Evolutionary conservation across 495 filamentous ascomycete species (phyloP), one percentile per base, ranked within the genome.

Genomic region (Xylaria curta): DNA sequence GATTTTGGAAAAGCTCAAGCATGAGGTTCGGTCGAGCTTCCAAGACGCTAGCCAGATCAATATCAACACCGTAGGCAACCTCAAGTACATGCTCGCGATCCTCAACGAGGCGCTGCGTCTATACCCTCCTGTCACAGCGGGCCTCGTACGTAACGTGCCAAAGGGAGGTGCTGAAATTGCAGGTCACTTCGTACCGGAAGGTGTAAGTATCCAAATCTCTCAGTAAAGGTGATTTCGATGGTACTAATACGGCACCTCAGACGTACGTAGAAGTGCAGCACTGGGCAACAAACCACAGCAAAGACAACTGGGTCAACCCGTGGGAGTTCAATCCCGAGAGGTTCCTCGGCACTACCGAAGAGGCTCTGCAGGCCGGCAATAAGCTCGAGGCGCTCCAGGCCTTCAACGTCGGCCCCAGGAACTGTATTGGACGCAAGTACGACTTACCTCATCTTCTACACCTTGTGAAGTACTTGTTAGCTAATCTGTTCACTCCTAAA

Each of bases 31-130:
- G 6, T 75, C 74, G 2, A 68, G 80, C 1, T 92, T 90, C 77
- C 78, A 74, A 7, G 81, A 68, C 46, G 80, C 79, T 19, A 81
- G 83, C 0, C 86, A 90, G 1, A 91, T 91, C 60, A 83, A 78
- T 3, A 77, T 86, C 58, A 72, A 73, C 3, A 77, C 73, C 5
- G 80, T 84, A 10, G 75, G 78, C 12, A 75, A 80, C 1, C 78
- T 90, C 0, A 76, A 76, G 2, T 91, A 90, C 73, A 81, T 91
- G 72, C 81, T 83, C 53, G 90, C 89, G 2, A 81, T 87, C 15
- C 78, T 92, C n/a, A 80, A 86, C 13, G 90, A 93, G 74, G 79
- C 81, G 0, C 79, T 92, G 6, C 83, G 91, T 5, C 73, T 91
- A 12, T 87, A 86, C 67, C 89, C 90, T 26, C 86, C 90, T 0